Conservation (phyloP, 331 rosid species). For the Quercus tomentella region DNA sequence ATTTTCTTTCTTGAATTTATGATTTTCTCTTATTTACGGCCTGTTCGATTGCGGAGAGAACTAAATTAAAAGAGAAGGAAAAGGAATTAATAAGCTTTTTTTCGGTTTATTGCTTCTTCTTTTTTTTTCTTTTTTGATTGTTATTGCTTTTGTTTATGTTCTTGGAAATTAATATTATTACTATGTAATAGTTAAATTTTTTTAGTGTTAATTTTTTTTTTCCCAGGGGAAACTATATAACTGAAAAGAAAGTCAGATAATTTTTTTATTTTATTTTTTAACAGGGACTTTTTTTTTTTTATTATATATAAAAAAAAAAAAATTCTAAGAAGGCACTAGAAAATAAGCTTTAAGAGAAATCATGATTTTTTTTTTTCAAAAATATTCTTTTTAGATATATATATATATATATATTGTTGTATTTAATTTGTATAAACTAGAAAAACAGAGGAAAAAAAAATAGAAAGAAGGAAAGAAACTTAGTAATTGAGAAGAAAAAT, state of each 20-base stretch:
- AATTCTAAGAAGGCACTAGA: background rate
- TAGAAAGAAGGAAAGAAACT: no score
- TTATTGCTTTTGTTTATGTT: background rate
- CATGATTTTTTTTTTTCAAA: background rate
- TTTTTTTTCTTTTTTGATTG: no score
- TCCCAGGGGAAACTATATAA: background rate
- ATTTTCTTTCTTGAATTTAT: background rate
- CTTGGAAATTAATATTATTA: background rate
- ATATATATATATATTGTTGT: no score
- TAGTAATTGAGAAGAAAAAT: background rate
- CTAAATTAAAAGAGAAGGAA: background rate
- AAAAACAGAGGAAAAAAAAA: no score
- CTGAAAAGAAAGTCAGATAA: background rate
- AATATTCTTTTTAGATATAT: background rate
- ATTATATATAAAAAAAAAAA: no score
- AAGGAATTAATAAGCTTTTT: background rate
- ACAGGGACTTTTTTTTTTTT: fast-evolving
- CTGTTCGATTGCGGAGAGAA: background rate
- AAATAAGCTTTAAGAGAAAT: background rate
- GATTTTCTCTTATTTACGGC: no score
- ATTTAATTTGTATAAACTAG: no score
- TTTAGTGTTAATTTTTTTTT: background rate
- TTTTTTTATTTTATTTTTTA: background rate
- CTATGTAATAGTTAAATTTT: background rate
- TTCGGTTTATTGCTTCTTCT: no score